A percentile compares a stretch with the other conserved stretches of the same genome.
Conservation (phyloP, 306 rosid genomes). For the Lathyrus sativus region DNA sequence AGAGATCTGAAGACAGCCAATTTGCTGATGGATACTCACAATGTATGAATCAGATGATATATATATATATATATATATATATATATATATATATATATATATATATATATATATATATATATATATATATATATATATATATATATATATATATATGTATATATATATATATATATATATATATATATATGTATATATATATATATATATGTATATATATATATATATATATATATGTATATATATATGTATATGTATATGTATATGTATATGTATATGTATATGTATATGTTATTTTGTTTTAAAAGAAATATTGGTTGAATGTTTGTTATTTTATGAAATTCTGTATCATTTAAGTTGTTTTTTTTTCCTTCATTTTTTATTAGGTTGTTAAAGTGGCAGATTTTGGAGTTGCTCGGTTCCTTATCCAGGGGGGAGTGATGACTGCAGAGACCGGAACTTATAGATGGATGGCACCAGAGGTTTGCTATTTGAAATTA, state of each 20-base stretch:
- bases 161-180: too few species aligned
- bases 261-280: too few species aligned
- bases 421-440: conserved; percentile 84
- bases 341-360: not conserved
- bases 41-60: conserved; percentile 56
- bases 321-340: conserved; percentile 19
- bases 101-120: too few species aligned
- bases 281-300: not conserved
- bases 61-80: too few species aligned
- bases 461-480: conserved; percentile 99
- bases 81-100: too few species aligned
- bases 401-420: conserved; percentile 99
- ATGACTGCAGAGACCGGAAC: conserved; percentile 99
- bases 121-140: too few species aligned
- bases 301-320: conserved; percentile 18
- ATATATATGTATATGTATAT: too few species aligned
- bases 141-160: too few species aligned
- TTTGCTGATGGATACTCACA: conserved; percentile 81
- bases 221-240: too few species aligned
- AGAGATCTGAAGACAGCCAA: conserved; percentile 98
- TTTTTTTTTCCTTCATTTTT: not conserved
- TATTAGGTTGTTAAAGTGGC: conserved; percentile 94
- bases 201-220: too few species aligned
- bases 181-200: too few species aligned
- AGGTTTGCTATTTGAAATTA: conserved; percentile 58